phyloP scores from a whole-genome alignment of 495 filamentous ascomycete genomes.

The Beverwykella pulmonaria region DNA sequence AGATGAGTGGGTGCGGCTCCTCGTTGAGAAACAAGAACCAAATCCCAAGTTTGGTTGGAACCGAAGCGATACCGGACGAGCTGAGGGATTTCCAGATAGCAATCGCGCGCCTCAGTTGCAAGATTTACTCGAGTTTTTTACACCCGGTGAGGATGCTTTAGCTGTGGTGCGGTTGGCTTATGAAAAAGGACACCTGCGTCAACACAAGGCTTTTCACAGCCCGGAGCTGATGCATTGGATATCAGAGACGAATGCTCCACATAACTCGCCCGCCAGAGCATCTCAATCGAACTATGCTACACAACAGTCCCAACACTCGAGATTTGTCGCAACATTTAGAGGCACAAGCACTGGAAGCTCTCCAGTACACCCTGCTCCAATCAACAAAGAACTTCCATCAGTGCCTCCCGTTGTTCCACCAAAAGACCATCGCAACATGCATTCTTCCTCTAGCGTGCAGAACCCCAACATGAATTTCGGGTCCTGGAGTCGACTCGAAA shows the following conservation, averaged over 20 bases:
- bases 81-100: slow-evolving; percentile 25
- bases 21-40: neutral
- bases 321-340: neutral
- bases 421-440: slow-evolving; percentile 1
- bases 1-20: neutral
- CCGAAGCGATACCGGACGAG: slow-evolving; percentile 12
- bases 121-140: slow-evolving; percentile 29
- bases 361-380: neutral
- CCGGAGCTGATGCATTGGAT: neutral
- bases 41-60: slow-evolving; percentile 14
- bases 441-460: neutral
- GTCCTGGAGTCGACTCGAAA: neutral
- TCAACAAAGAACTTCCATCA: neutral
- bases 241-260: neutral
- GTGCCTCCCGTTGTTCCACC: neutral
- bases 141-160: neutral
- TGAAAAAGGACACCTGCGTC: slow-evolving; percentile 2
- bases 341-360: neutral
- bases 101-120: slow-evolving; percentile 18
- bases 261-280: neutral
- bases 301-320: neutral
- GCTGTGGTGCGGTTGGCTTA: slow-evolving; percentile 9
- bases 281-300: neutral
- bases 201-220: neutral
- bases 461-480: neutral